Conservation (phyloP, 805 yeast species). For the Yarrowia porcina region DNA sequence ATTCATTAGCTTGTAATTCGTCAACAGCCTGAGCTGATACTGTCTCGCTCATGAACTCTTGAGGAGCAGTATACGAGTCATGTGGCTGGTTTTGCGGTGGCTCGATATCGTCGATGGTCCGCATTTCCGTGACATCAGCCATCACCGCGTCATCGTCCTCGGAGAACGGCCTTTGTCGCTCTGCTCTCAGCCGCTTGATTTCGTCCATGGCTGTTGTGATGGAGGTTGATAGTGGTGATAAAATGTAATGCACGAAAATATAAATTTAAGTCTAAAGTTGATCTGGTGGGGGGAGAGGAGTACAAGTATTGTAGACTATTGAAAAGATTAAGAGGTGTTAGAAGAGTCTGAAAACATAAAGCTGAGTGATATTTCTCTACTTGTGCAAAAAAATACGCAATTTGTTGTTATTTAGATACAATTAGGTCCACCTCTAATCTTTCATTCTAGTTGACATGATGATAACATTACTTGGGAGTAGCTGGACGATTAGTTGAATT, state of each 20-base stretch:
- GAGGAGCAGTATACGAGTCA: slow-evolving; percentile 42
- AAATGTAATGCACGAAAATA: background rate
- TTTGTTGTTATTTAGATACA: too few species aligned
- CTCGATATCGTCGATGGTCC: background rate
- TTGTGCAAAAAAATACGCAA: too few species aligned
- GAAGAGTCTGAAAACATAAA: too few species aligned
- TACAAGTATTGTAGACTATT: too few species aligned
- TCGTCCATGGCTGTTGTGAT: slow-evolving; percentile 18
- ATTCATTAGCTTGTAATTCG: slow-evolving; percentile 32
- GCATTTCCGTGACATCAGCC: slow-evolving; percentile 6
- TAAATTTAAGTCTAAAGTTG: background rate
- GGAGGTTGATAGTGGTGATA: background rate
- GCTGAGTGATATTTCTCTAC: too few species aligned
- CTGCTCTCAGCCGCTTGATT: slow-evolving; percentile 14
- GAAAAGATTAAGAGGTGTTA: background rate
- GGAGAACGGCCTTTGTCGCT: background rate
- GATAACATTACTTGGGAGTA: background rate
- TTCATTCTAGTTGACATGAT: background rate
- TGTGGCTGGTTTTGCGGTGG: background rate
- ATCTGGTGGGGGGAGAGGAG: too few species aligned
- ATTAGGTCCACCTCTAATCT: too few species aligned
- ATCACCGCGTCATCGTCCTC: slow-evolving; percentile 20
- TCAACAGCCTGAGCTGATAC: slow-evolving; percentile 38
- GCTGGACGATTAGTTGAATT: background rate
- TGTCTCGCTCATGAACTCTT: slow-evolving; percentile 38